Evolutionary conservation across 129 eudicot species (phyloP).

Genomic region (Ambrosia artemisiifolia): DNA sequence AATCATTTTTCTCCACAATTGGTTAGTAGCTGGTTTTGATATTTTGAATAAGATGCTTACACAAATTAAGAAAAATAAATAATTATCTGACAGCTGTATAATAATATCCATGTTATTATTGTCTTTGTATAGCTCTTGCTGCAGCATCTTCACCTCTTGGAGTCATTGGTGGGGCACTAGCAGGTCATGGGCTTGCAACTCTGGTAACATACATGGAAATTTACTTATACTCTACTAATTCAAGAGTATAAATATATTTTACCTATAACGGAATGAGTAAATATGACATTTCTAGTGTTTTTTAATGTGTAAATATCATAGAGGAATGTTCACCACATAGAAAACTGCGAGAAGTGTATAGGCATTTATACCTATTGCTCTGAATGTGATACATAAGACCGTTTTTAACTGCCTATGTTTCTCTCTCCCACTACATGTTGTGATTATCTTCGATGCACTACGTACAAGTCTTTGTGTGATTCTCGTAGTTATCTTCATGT

Average conservation of each 20-base stretch:
- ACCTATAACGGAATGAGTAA: not conserved
- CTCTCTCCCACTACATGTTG: no score
- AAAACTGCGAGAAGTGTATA: no score
- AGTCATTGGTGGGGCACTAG: slow-evolving; percentile 90
- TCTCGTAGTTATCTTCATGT: not conserved
- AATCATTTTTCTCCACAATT: slow-evolving; percentile 95
- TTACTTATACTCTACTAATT: not conserved
- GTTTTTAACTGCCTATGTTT: no score
- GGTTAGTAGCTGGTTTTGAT: slow-evolving; percentile 42
- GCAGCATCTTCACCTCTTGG: slow-evolving; percentile 99
- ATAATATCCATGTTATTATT: not conserved
- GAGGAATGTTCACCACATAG: no score
- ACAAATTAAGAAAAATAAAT: not conserved
- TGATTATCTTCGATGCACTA: no score
- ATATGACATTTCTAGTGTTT: not conserved
- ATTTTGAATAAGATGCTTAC: slow-evolving; percentile 1
- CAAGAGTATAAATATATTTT: not conserved
- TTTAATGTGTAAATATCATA: not conserved
- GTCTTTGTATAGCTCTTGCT: slow-evolving; percentile 64
- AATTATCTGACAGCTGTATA: not conserved
- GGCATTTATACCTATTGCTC: no score
- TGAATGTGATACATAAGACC: no score
- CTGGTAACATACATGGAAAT: slow-evolving; percentile 50
- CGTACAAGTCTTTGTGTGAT: no score
- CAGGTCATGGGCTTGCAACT: slow-evolving; percentile 97